Conservation (phyloP, 2,329 filamentous ascomycete genomes). For the Trichoderma atrobrunneum region DNA sequence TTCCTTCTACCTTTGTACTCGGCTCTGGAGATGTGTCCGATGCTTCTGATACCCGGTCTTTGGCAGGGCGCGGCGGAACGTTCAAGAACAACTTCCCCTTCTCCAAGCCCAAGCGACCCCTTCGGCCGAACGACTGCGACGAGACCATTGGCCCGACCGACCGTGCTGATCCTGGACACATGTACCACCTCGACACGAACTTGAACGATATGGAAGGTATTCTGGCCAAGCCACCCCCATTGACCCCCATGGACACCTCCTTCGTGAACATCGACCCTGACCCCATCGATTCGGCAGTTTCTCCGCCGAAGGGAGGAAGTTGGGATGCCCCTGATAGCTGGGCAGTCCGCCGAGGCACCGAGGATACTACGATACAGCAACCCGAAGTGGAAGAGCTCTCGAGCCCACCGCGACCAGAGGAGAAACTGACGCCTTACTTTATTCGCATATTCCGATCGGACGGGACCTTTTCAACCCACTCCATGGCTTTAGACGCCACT, state of each 20-base stretch:
- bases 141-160: constrained; percentile 61
- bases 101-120: constrained; percentile 52
- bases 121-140: constrained; percentile 52
- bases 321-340: constrained; percentile 98
- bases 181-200: constrained; percentile 83
- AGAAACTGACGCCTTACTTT: constrained; percentile 76
- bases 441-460: constrained; percentile 94
- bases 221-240: constrained; percentile 64
- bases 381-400: constrained; percentile 67
- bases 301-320: constrained; percentile 54
- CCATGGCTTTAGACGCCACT: constrained; percentile 76
- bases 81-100: constrained; percentile 65
- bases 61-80: constrained; percentile 40
- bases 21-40: constrained; percentile 31
- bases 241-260: constrained; percentile 66
- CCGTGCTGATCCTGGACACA: constrained; percentile 55
- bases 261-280: constrained; percentile 48
- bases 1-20: constrained; percentile 31
- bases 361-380: constrained; percentile 58
- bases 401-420: constrained; percentile 65
- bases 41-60: constrained; percentile 30
- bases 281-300: constrained; percentile 34
- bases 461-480: constrained; percentile 90
- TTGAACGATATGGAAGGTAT: constrained; percentile 91
- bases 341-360: constrained; percentile 75